phyloP scores from a whole-genome alignment of 176 grass and related monocot genomes.

The Zea mays region Zm-B73-REFERENCE-NAM-5.0 NC_050105.1:95927001-95927500 shows the following conservation, averaged over 20 bases:
- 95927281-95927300: constrained; percentile 58
- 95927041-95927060: constrained; percentile 78
- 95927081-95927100: constrained; percentile 1
- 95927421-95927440: constrained; percentile 59
- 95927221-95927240: background rate
- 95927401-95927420: constrained; percentile 57
- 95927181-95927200: background rate
- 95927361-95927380: constrained; percentile 45
- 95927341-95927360: constrained; percentile 33
- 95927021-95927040: constrained; percentile 52
- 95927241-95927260: constrained; percentile 49
- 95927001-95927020: background rate
- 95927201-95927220: too few species aligned
- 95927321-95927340: constrained; percentile 37
- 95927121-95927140: constrained; percentile 93
- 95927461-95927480: background rate
- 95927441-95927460: constrained; percentile 29
- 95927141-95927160: constrained; percentile 60
- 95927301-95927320: constrained; percentile 78
- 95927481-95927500: background rate
- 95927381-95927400: constrained; percentile 51
- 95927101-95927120: constrained; percentile 58
- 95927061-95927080: constrained; percentile 60
- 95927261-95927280: constrained; percentile 47
- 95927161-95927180: background rate